Evolutionary conservation across 2,329 filamentous ascomycete genomes (phyloP).

Genomic region (Talaromyces islandicus): DNA sequence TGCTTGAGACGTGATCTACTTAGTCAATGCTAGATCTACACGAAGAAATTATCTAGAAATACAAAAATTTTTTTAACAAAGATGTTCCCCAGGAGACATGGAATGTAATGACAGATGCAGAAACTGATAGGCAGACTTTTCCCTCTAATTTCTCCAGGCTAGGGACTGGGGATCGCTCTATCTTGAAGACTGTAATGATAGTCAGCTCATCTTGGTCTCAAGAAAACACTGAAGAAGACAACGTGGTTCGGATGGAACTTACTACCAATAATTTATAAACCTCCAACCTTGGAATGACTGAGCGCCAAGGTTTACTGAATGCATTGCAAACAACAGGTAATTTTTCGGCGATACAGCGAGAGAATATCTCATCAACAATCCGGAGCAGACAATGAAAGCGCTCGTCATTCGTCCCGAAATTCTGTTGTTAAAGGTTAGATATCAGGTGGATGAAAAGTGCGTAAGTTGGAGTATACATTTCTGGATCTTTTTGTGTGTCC

Average conservation of each 20-base stretch:
- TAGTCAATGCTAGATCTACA: neutral
- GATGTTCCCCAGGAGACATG: neutral
- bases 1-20: neutral
- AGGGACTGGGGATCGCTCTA: neutral
- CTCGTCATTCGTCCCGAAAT: conserved; percentile 11
- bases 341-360: conserved; percentile 11
- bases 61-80: neutral
- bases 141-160: neutral
- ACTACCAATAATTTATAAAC: conserved; percentile 11
- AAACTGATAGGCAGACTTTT: neutral
- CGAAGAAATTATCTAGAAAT: neutral
- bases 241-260: neutral
- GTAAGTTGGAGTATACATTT: conserved; percentile 5
- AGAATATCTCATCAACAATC: conserved; percentile 11
- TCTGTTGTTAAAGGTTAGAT: neutral
- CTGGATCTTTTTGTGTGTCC: conserved; percentile 11
- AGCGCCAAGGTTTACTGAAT: conserved; percentile 10
- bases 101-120: neutral
- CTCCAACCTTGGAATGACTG: conserved; percentile 9
- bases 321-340: conserved; percentile 9
- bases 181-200: neutral
- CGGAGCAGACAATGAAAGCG: conserved; percentile 7
- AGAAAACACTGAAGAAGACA: neutral
- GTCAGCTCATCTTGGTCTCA: neutral
- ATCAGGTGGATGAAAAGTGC: neutral